Conservation (phyloP, 169 alveolate genomes). For the Plasmodium inui region DNA sequence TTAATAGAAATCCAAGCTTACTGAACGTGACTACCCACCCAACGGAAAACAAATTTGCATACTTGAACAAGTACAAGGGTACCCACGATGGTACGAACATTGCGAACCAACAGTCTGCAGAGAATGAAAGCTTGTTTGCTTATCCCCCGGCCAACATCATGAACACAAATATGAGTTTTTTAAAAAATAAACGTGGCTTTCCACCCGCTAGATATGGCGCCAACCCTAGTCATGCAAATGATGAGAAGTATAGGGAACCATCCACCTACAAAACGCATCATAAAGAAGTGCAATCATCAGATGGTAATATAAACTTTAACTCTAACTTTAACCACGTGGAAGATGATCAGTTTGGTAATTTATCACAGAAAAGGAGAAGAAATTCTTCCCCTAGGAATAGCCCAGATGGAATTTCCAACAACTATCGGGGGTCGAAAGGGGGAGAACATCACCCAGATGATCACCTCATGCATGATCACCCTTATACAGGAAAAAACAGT, state of each 20-base stretch:
- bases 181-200: conserved; percentile 1
- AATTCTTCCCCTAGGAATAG: conserved; percentile 9
- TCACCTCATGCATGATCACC: neutral
- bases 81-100: neutral
- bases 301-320: neutral
- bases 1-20: neutral
- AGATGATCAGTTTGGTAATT: conserved; percentile 1
- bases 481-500: neutral
- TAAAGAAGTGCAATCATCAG: neutral
- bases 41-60: neutral
- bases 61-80: neutral
- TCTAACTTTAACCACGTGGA: neutral
- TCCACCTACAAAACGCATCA: neutral
- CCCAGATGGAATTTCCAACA: neutral
- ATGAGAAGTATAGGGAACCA: neutral
- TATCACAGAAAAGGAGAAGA: conserved; percentile 18
- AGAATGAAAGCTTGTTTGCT: neutral
- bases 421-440: neutral
- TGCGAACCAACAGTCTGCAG: neutral
- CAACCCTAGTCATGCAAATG: neutral
- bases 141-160: neutral
- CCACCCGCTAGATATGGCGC: neutral
- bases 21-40: neutral
- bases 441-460: neutral
- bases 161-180: neutral